phyloP scores from a whole-genome alignment of 1,284 basidiomycete genomes.

The Naganishia sp. region DNA sequence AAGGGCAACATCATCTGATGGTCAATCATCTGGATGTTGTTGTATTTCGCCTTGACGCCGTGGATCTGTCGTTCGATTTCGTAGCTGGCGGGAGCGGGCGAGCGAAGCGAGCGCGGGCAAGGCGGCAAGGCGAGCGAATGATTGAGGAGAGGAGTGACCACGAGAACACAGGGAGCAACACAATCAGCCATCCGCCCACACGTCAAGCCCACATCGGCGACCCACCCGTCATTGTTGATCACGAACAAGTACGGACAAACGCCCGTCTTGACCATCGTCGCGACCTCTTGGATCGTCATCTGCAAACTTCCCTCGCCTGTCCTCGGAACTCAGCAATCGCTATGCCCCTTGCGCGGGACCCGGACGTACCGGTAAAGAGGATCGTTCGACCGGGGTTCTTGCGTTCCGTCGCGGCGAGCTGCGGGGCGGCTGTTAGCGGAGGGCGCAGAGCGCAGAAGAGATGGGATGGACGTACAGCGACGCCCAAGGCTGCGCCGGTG shows the following conservation, averaged over 20 bases:
- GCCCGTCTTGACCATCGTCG: constrained; percentile 56
- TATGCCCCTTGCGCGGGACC: background rate
- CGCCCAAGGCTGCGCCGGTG: constrained; percentile 56
- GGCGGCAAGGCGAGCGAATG: too few species aligned
- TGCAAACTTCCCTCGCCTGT: constrained; percentile 51
- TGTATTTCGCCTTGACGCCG: constrained; percentile 53
- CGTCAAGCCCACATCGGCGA: constrained; percentile 58
- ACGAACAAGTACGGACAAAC: constrained; percentile 59
- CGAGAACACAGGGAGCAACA: background rate
- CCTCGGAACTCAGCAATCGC: background rate
- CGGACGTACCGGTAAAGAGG: constrained; percentile 76
- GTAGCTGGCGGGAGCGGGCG: constrained; percentile 16
- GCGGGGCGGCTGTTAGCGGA: constrained; percentile 40
- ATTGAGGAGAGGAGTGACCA: background rate
- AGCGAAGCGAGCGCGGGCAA: background rate
- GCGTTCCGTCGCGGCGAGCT: constrained; percentile 70
- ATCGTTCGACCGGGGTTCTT: constrained; percentile 66
- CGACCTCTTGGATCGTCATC: constrained; percentile 53
- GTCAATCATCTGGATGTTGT: constrained; percentile 55
- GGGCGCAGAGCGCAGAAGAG: constrained; percentile 55
- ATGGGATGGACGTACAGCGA: constrained; percentile 38
- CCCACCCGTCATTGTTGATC: constrained; percentile 85
- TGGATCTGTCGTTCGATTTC: constrained; percentile 41
- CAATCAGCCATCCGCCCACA: constrained; percentile 3
- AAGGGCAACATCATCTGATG: constrained; percentile 52